A percentile compares a stretch with the other conserved stretches of the same genome.
Evolutionary conservation across 2,329 filamentous ascomycete species (phyloP).

Genomic region (Zymoseptoria passerinii): DNA sequence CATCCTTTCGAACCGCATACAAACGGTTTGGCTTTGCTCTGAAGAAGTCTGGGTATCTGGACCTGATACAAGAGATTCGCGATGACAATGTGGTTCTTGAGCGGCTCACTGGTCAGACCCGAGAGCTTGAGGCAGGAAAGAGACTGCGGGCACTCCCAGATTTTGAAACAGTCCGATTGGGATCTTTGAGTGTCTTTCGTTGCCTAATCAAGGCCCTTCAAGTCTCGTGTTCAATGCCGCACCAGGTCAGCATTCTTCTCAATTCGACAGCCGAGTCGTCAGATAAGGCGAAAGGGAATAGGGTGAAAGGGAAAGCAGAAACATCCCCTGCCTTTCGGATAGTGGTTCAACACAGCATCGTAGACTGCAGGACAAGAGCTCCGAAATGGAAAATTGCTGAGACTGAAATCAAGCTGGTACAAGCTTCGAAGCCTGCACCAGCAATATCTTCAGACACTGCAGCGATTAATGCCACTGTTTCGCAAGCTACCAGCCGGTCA

Average conservation of each 20-base stretch:
- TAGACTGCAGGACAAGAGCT: neutral
- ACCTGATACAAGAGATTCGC: conserved; percentile 20
- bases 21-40: conserved; percentile 26
- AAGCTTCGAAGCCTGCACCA: neutral
- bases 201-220: conserved; percentile 20
- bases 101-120: conserved; percentile 22
- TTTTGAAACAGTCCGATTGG: conserved; percentile 18
- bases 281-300: too few species aligned
- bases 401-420: conserved; percentile 1
- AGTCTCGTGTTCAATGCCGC: conserved; percentile 20
- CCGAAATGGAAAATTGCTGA: conserved; percentile 2
- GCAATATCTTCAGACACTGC: neutral
- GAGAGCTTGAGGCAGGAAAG: conserved; percentile 14
- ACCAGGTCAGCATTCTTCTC: conserved; percentile 13
- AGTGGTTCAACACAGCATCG: conserved; percentile 3
- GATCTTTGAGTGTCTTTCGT: conserved; percentile 17
- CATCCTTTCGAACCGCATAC: conserved; percentile 25
- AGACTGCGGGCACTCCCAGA: conserved; percentile 13
- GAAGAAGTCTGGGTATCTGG: conserved; percentile 22
- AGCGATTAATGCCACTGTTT: neutral
- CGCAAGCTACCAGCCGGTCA: neutral
- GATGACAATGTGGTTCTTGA: conserved; percentile 19
- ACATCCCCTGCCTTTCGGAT: conserved; percentile 1
- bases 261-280: neutral
- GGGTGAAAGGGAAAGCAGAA: neutral